Conservation (phyloP, 2,329 filamentous ascomycete genomes). For the Penicillium psychrosexuale region DNA sequence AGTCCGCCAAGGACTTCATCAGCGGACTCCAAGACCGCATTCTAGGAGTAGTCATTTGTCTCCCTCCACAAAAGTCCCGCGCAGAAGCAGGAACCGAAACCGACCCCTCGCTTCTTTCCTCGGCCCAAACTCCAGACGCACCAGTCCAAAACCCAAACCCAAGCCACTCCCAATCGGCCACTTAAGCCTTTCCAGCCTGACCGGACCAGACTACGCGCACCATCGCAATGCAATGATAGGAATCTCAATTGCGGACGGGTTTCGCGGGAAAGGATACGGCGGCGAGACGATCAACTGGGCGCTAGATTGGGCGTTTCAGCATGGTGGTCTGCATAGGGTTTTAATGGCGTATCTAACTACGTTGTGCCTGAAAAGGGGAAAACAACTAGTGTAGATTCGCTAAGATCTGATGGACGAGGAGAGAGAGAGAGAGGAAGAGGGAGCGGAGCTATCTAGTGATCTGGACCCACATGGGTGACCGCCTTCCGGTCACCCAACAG, state of each 20-base stretch:
- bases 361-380: no score
- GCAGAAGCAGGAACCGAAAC: no score
- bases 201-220: neutral
- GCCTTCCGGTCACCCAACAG: no score
- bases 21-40: neutral
- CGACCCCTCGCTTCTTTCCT: neutral
- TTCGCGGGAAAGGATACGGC: slow-evolving; percentile 8
- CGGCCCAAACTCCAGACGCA: neutral
- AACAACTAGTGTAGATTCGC: no score
- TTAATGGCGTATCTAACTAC: no score
- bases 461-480: no score
- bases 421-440: no score
- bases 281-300: slow-evolving; percentile 15
- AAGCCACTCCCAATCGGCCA: neutral
- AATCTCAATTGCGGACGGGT: slow-evolving; percentile 2
- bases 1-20: neutral
- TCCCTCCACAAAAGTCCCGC: neutral
- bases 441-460: no score
- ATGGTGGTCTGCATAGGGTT: slow-evolving; percentile 8
- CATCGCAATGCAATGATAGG: slow-evolving; percentile 3
- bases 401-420: no score
- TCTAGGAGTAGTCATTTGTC: slow-evolving; percentile 4
- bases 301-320: slow-evolving; percentile 13
- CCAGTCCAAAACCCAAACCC: neutral
- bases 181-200: neutral